phyloP scores from a whole-genome alignment of 2,329 filamentous ascomycete genomes.

The Diaporthe sp. region DNA sequence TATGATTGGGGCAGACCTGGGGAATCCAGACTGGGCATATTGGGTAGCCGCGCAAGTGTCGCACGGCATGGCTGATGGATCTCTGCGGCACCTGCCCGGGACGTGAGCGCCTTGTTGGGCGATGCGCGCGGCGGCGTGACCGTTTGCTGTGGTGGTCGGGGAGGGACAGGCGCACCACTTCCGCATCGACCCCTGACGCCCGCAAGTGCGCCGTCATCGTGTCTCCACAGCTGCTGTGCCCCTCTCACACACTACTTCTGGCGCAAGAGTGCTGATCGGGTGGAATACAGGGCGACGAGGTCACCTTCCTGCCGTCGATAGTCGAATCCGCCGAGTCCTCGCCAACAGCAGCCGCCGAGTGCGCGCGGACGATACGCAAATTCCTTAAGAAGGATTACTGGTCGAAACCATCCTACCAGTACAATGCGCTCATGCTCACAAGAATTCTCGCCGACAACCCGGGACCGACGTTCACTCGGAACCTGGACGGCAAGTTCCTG shows the following conservation, averaged over 20 bases:
- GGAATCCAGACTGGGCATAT: neutral
- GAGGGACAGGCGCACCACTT: neutral
- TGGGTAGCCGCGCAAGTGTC: neutral
- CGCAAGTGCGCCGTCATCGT: neutral
- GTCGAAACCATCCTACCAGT: conserved; percentile 79
- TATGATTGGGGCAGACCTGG: neutral
- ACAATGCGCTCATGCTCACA: conserved; percentile 96
- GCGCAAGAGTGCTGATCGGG: conserved; percentile 36
- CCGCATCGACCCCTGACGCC: neutral
- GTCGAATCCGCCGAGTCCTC: conserved; percentile 96
- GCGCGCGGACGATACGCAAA: conserved; percentile 84
- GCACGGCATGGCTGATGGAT: conserved; percentile 3
- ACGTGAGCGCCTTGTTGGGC: neutral
- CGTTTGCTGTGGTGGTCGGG: neutral
- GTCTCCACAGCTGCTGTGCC: neutral
- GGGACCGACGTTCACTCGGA: conserved; percentile 89
- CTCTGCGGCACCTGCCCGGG: neutral
- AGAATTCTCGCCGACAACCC: conserved; percentile 95
- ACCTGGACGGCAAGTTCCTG: conserved; percentile 88
- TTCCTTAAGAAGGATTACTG: conserved; percentile 82
- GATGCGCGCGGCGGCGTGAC: neutral
- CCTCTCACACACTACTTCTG: conserved; percentile 5
- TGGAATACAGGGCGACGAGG: conserved; percentile 80
- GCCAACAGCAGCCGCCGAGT: conserved; percentile 85
- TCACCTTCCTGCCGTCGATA: conserved; percentile 91